These are phyloP conservation scores for Diacronema lutheri DNA, from an alignment of 78 protist species.

Conservation along the genomic window DNA sequence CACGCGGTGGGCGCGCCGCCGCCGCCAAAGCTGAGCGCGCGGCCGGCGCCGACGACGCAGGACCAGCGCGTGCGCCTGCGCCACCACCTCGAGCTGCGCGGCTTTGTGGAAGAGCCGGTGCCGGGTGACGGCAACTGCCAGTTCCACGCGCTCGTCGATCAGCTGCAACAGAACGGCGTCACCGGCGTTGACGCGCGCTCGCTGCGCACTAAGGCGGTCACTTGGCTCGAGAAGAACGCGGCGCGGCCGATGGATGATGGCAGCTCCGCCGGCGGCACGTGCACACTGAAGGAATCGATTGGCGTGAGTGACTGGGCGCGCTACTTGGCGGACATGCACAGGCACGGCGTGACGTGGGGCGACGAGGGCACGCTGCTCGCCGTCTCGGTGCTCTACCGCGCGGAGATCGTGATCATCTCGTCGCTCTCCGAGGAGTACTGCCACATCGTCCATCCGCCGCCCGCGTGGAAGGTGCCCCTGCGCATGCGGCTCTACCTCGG, in stretches of 20 bases:
- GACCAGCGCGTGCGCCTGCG: neutral
- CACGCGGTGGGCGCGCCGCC: too few species aligned
- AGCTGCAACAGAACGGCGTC: neutral
- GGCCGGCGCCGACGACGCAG: neutral
- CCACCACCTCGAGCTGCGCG: slow-evolving; percentile 7
- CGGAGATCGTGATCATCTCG: slow-evolving; percentile 1
- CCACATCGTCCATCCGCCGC: slow-evolving; percentile 4
- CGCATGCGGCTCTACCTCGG: neutral
- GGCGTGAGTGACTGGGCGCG: neutral
- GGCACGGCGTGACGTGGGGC: neutral
- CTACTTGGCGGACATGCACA: neutral
- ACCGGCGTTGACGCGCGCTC: neutral
- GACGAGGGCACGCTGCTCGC: slow-evolving; percentile 20
- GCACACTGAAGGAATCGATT: neutral
- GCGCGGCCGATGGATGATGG: slow-evolving; percentile 3
- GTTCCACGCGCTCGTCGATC: slow-evolving; percentile 13
- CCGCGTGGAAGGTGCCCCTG: neutral
- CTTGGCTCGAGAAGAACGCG: neutral
- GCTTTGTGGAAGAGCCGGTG: neutral
- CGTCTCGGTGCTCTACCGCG: neutral
- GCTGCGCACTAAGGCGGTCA: neutral
- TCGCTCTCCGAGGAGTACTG: neutral
- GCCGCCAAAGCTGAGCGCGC: too few species aligned
- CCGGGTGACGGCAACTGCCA: slow-evolving; percentile 20
- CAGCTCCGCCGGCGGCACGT: neutral